Conservation (phyloP, 345 rosid genomes). For the Geranium brycei region DNA sequence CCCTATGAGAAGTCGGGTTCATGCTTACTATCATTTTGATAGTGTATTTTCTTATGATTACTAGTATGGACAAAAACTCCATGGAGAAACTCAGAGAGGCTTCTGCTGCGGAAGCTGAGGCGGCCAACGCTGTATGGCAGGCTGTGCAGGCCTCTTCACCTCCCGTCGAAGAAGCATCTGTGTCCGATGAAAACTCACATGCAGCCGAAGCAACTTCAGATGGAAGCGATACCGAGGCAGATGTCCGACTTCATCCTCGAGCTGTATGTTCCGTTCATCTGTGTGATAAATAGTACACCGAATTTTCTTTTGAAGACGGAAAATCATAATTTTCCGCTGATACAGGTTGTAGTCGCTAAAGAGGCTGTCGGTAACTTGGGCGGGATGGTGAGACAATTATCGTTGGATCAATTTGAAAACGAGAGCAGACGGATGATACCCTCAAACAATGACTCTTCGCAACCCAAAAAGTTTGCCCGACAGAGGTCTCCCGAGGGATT, state of each 20-base stretch:
- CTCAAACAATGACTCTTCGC: conserved; percentile 48
- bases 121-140: conserved; percentile 89
- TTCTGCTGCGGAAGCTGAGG: conserved; percentile 99
- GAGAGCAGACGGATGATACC: conserved; percentile 98
- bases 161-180: conserved; percentile 54
- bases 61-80: conserved; percentile 69
- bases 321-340: conserved; percentile 13
- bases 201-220: conserved; percentile 54
- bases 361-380: conserved; percentile 93
- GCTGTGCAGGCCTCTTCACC: conserved; percentile 73
- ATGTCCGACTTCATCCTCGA: conserved; percentile 94
- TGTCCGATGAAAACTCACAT: conserved; percentile 65
- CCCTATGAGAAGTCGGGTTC: background rate
- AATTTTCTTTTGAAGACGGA: conserved; percentile 5
- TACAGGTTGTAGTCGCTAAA: conserved; percentile 94
- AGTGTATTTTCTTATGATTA: conserved; percentile 7
- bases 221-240: conserved; percentile 64
- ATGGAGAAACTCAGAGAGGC: conserved; percentile 90
- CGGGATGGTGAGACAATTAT: conserved; percentile 94
- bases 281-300: conserved; percentile 7
- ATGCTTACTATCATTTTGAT: conserved; percentile 2
- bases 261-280: conserved; percentile 52
- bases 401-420: conserved; percentile 92
- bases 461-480: conserved; percentile 62
- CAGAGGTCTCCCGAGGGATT: conserved; percentile 93